Evolutionary conservation across 140 eudicot species (phyloP).

Genomic region (Ambrosia hybrid): DNA sequence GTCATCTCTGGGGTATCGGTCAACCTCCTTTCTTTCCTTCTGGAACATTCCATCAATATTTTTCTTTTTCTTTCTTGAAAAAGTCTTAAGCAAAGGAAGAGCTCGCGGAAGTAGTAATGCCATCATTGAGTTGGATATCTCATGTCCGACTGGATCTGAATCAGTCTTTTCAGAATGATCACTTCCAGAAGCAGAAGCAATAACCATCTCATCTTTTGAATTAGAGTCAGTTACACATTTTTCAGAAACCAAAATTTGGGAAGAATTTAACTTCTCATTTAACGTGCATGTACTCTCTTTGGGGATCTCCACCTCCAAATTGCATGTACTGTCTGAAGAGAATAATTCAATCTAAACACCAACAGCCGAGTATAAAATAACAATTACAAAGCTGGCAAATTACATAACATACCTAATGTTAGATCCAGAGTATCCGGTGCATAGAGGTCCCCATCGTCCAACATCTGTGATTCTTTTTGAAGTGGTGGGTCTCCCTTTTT

Average conservation of each 20-base stretch:
- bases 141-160: constrained; percentile 64
- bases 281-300: constrained; percentile 27
- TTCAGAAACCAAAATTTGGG: constrained; percentile 39
- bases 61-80: constrained; percentile 66
- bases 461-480: constrained; percentile 37
- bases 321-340: constrained; percentile 41
- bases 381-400: constrained; percentile 14
- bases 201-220: constrained; percentile 46
- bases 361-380: constrained; percentile 9
- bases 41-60: constrained; percentile 21
- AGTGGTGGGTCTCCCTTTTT: constrained; percentile 35
- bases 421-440: constrained; percentile 79
- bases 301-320: constrained; percentile 21
- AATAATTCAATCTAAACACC: constrained; percentile 14
- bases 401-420: constrained; percentile 46
- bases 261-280: constrained; percentile 40
- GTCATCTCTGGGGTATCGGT: constrained; percentile 16
- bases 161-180: constrained; percentile 53
- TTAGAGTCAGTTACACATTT: constrained; percentile 45
- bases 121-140: constrained; percentile 83
- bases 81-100: constrained; percentile 75
- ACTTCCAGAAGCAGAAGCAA: constrained; percentile 27
- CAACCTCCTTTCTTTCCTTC: constrained; percentile 25
- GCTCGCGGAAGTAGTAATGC: constrained; percentile 83
- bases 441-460: constrained; percentile 38